Base-by-base conservation (phyloP, 208 protist genomes). In the Acanthamoeba castellanii region DNA sequence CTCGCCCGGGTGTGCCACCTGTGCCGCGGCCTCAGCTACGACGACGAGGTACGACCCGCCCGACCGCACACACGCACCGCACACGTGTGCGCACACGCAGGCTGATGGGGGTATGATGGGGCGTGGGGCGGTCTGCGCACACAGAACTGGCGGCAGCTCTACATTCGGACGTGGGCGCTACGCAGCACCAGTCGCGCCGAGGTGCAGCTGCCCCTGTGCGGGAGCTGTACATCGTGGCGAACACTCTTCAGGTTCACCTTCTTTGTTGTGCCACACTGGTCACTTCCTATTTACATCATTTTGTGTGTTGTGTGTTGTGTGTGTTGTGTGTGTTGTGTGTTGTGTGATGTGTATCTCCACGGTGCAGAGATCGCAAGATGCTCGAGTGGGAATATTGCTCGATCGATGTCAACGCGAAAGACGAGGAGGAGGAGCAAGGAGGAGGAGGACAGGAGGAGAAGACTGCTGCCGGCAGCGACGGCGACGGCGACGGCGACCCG, bases 381-480 rank as follows among this genome's bases (percentile, higher is more conserved):
- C 22, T 92, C 14, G 87, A 92, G 45, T 92, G 87, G 87, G 87
- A 92, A 4, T 57, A 59, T 9, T 92, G 52, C 37, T 70, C 61
- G 25, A 34, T 92, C 3, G 87, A 92, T 30, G 0, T 74, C 42
- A 34, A 76, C 25, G 52, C 42, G 45, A 34, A n/a, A 30, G 61
- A 68, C 14, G 16, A 68, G 3, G 61, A 68, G 3, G 25, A 68
- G 13, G 61, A 68, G 52, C 16, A 57, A 57, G 25, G 66, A 13
- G 13, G 13, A 57, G 25, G 9, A 13, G 13, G 6, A 34, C 9
- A 37, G 25, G 66, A 37, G 9, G 66, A 37, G 22, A 18, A 74
- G 22, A 22, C 32, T 3, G 7, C 5, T 11, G 42, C 42, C 42
- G 42, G 42, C 7, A 9, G 42, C 42, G 7, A 47, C 5, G 42